Conservation (phyloP, 768 basidiomycete species). For the Daedalea quercina region DNA sequence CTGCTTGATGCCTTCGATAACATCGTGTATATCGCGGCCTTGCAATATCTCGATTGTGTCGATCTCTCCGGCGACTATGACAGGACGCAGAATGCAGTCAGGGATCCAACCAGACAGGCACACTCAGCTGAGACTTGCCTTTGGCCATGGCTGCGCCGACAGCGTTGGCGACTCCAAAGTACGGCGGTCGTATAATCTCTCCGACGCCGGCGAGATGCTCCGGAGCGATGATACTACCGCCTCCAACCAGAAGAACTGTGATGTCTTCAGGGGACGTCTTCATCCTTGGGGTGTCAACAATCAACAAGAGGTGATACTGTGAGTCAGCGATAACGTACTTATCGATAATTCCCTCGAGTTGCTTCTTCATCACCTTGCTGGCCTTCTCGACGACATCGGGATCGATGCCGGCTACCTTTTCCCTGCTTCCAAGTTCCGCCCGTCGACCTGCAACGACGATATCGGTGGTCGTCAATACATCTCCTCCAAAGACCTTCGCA, state of each 20-base stretch:
- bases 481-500: slow-evolving; percentile 46
- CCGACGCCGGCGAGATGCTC: slow-evolving; percentile 43
- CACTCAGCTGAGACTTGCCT: not conserved
- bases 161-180: slow-evolving; percentile 54
- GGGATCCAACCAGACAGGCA: no score
- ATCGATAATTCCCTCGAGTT: slow-evolving; percentile 45
- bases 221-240: slow-evolving; percentile 56
- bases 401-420: slow-evolving; percentile 15
- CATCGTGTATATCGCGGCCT: slow-evolving; percentile 22
- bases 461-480: slow-evolving; percentile 54
- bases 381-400: slow-evolving; percentile 25
- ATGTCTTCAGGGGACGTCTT: slow-evolving; percentile 55
- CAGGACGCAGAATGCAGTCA: not conserved
- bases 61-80: slow-evolving; percentile 20
- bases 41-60: slow-evolving; percentile 32
- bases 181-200: slow-evolving; percentile 42
- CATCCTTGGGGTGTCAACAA: slow-evolving; percentile 27
- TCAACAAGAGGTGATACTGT: not conserved
- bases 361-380: slow-evolving; percentile 32
- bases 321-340: slow-evolving; percentile 13
- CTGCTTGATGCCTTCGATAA: slow-evolving; percentile 26
- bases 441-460: slow-evolving; percentile 36
- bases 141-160: slow-evolving; percentile 44
- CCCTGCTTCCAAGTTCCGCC: slow-evolving; percentile 14
- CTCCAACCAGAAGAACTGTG: slow-evolving; percentile 58